These are phyloP conservation scores for Trichoderma guizhouense DNA, from an alignment of 2,329 filamentous ascomycete species.

Conservation along the genomic window DNA sequence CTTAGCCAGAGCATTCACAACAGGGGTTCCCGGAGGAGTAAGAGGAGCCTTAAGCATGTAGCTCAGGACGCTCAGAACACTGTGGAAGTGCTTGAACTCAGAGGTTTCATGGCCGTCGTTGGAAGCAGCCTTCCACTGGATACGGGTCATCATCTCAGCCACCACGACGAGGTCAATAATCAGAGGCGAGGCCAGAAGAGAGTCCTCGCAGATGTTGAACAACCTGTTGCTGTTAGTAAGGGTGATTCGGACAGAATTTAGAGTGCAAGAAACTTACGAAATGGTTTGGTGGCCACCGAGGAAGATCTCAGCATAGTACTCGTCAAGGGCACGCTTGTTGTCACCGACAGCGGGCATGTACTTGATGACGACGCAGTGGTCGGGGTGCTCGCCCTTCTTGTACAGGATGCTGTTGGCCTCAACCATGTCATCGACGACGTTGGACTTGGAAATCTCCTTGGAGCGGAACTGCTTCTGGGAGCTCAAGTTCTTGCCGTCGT, in stretches of 20 bases:
- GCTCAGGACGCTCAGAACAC: conserved; percentile 91
- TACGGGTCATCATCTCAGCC: conserved; percentile 97
- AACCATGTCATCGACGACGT: conserved; percentile 99
- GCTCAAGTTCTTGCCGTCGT: conserved; percentile 97
- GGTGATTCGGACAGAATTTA: neutral
- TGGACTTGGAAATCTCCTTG: conserved; percentile 99
- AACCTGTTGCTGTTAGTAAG: conserved; percentile 55
- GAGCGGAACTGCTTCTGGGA: conserved; percentile 98
- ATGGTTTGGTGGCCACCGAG: conserved; percentile 98
- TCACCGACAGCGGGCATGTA: conserved; percentile 99
- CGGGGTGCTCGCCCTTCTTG: conserved; percentile 86
- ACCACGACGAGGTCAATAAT: conserved; percentile 96
- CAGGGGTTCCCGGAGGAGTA: conserved; percentile 90
- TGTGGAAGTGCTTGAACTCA: conserved; percentile 92
- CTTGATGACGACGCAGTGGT: conserved; percentile 99
- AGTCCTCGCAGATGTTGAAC: conserved; percentile 99
- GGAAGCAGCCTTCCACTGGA: conserved; percentile 75
- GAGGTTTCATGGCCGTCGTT: conserved; percentile 50
- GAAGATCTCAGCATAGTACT: conserved; percentile 99
- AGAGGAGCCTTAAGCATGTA: conserved; percentile 98
- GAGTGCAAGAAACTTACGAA: conserved; percentile 49
- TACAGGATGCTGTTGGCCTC: conserved; percentile 91
- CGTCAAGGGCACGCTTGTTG: conserved; percentile 97
- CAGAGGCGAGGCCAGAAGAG: conserved; percentile 87
- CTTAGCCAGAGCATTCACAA: conserved; percentile 93